Base-by-base conservation (phyloP, 345 rosid species). In the Eucalyptus sideroxylon region DNA sequence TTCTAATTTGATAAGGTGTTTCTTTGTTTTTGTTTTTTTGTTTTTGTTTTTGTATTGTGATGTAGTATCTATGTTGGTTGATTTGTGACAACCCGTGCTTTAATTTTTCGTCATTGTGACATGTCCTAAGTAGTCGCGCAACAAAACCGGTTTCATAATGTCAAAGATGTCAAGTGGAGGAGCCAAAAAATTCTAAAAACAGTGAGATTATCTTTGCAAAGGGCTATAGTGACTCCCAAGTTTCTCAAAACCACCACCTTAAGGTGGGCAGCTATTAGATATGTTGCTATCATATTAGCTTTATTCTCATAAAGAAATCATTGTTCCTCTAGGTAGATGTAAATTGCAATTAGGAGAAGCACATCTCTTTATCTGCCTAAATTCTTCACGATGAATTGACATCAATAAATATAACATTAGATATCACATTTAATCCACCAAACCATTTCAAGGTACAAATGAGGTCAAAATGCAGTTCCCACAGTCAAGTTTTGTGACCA, bases 181-280 rank as follows among this genome's bases (percentile, higher is more conserved):
- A 16, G 8, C 8, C 2, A 50, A 50, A 50, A 50, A 50, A 50
- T 50, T 50, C 21, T 21, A 50, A 16, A 50, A 50, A 50, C 2
- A 3, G 0, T 1, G 4, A 50, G 4, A 16, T 16, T 50, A 50
- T 50, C 4, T 16, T 50, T 16, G 1, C 2, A 16, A 50, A 50
- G 4, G 55, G 55, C 21, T 50, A 50, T 50, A 16, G 8, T 1
- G 3, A 50, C 55, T 50, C 8, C 8, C 21, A 16, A 50, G 55
- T 16, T 50, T 50, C 19, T 50, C 8, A 50, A 50, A 50, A 50
- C 21, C 55, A 50, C 2, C 8, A 50, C 21, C 55, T 50, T 16
- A 50, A 50, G 21, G 55, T 50, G 55, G 4, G 55, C 21, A 50
- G 4, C 8, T 50, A 50, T 16, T 50, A 50, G 1, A 53, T 53